Evolutionary conservation across 2,329 filamentous ascomycete genomes (phyloP).

Genomic region (Penicillium vulpinum): DNA sequence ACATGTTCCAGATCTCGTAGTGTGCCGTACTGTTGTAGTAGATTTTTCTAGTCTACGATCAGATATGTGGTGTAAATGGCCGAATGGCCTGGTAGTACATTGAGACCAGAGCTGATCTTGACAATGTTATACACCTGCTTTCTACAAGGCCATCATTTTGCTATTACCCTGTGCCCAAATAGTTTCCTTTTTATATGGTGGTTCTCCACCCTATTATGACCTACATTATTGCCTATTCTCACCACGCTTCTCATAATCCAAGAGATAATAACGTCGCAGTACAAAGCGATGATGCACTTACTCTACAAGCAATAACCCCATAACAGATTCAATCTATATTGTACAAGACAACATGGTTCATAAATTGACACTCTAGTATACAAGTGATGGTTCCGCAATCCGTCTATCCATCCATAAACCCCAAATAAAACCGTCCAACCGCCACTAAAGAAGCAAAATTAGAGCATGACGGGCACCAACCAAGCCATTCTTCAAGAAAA

Average conservation of each 20-base stretch:
- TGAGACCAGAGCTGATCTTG: neutral
- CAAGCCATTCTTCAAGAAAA: neutral
- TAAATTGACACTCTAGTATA: constrained; percentile 27
- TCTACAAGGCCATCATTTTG: neutral
- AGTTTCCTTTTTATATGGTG: neutral
- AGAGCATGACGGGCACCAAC: neutral
- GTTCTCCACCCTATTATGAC: no score
- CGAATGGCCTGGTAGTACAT: neutral
- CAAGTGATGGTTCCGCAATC: constrained; percentile 16
- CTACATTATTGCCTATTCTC: neutral
- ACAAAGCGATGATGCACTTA: neutral
- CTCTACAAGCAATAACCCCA: neutral
- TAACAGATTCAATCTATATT: no score
- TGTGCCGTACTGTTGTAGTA: neutral
- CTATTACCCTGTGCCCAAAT: neutral
- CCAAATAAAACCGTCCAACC: neutral
- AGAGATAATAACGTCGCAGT: neutral
- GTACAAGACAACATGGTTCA: constrained; percentile 12
- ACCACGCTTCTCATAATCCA: neutral
- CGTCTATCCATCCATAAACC: constrained; percentile 6
- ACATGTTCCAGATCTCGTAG: neutral
- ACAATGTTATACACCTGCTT: neutral
- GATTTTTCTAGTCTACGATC: neutral
- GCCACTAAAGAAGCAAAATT: neutral
- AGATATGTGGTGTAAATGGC: neutral